phyloP scores from a whole-genome alignment of 345 rosid species.

The Sapria himalayana region DNA sequence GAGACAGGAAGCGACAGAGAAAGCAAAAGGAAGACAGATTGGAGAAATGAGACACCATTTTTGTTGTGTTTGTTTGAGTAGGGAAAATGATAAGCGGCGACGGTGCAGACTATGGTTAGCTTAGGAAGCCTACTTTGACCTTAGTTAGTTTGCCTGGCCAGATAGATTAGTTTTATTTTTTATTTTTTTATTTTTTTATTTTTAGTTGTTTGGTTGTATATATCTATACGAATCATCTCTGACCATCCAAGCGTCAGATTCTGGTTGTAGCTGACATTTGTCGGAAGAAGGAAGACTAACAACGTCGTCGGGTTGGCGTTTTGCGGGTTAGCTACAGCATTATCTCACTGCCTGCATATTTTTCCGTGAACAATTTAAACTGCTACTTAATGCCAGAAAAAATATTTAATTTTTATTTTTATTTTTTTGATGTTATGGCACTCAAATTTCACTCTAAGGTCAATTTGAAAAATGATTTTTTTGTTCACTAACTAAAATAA shows the following conservation, averaged over 20 bases:
- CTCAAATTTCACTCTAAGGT: no score
- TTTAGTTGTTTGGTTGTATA: no score
- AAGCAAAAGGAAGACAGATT: background rate
- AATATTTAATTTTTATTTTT: no score
- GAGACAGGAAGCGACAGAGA: background rate
- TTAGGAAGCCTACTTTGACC: background rate
- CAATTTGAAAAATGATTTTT: no score
- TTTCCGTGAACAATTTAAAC: background rate
- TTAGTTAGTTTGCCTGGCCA: background rate
- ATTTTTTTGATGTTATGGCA: no score
- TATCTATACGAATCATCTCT: slow-evolving; percentile 4
- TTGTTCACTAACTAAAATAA: no score
- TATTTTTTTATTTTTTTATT: background rate
- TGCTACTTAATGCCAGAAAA: no score
- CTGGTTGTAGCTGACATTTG: slow-evolving; percentile 17
- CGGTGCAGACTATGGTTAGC: slow-evolving; percentile 13
- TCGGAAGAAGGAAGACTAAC: slow-evolving; percentile 25
- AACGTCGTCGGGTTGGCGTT: slow-evolving; percentile 51
- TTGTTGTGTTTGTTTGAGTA: slow-evolving; percentile 8
- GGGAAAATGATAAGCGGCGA: slow-evolving; percentile 8
- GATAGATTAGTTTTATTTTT: slow-evolving; percentile 3
- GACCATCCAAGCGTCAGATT: slow-evolving; percentile 26
- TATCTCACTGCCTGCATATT: background rate
- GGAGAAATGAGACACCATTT: slow-evolving; percentile 1
- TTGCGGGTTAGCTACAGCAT: slow-evolving; percentile 7